These are phyloP conservation scores for Fusarium sp. DNA, from an alignment of 2,329 filamentous ascomycete species.

Conservation along the genomic window DNA sequence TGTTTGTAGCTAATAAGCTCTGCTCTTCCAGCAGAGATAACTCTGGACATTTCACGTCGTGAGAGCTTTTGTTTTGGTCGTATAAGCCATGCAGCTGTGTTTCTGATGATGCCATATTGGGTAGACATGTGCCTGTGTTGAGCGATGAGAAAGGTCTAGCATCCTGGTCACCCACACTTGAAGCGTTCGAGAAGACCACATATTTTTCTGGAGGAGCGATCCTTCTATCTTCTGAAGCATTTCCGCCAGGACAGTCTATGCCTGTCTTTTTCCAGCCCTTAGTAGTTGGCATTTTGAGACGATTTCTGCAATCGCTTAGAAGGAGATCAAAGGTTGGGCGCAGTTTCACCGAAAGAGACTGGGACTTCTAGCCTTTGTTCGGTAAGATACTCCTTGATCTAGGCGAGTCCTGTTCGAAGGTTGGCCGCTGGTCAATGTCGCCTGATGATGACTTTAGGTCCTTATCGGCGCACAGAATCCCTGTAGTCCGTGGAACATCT, in stretches of 20 bases:
- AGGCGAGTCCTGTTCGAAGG: neutral
- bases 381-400: slow-evolving; percentile 10
- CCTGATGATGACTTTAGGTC: neutral
- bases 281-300: neutral
- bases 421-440: neutral
- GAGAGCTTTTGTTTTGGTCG: neutral
- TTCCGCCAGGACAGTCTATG: slow-evolving; percentile 34
- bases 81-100: neutral
- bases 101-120: neutral
- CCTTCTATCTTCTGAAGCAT: neutral
- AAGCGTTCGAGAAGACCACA: neutral
- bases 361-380: slow-evolving; percentile 30
- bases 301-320: slow-evolving; percentile 5
- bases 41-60: neutral
- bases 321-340: slow-evolving; percentile 37
- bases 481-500: neutral
- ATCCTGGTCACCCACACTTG: neutral
- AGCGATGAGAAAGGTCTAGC: neutral
- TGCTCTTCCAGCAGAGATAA: neutral
- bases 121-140: neutral
- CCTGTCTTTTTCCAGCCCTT: neutral
- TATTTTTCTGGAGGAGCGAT: neutral
- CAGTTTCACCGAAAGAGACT: slow-evolving; percentile 34
- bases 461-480: neutral
- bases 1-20: neutral